Percentiles rank a stretch among this genome's conserved stretches.
Evolutionary conservation across 2,329 filamentous ascomycete genomes (phyloP).

Genomic region (Aurifilum marmelostoma): DNA sequence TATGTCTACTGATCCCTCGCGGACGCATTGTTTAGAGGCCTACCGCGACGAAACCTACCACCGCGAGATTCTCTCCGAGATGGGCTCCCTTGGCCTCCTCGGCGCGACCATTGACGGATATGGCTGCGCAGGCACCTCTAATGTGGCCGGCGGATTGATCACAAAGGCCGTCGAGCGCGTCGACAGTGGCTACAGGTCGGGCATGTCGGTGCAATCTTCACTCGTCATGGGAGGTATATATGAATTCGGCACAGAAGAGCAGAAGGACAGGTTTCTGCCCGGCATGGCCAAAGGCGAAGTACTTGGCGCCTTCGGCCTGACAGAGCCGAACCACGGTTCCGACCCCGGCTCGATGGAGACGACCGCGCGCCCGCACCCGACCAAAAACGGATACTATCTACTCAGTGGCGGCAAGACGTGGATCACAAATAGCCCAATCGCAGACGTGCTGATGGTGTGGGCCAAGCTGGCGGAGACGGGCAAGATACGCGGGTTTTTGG

Average conservation of each 20-base stretch:
- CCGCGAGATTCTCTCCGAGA: slow-evolving; percentile 77
- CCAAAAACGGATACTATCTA: slow-evolving; percentile 74
- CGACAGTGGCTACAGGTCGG: slow-evolving; percentile 83
- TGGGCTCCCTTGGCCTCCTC: slow-evolving; percentile 81
- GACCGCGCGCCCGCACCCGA: slow-evolving; percentile 73
- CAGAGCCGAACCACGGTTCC: slow-evolving; percentile 86
- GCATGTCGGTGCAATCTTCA: slow-evolving; percentile 87
- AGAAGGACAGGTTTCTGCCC: slow-evolving; percentile 79
- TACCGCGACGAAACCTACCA: slow-evolving; percentile 83
- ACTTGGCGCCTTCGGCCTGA: slow-evolving; percentile 81
- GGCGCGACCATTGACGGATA: slow-evolving; percentile 84
- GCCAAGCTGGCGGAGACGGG: slow-evolving; percentile 89
- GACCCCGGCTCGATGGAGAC: slow-evolving; percentile 88
- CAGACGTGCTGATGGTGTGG: slow-evolving; percentile 84
- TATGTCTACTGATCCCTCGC: neutral
- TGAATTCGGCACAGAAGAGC: slow-evolving; percentile 78
- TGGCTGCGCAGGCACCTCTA: slow-evolving; percentile 80
- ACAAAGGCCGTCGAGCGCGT: slow-evolving; percentile 85
- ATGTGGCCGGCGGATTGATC: slow-evolving; percentile 80
- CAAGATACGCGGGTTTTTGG: slow-evolving; percentile 90
- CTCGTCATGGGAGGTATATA: slow-evolving; percentile 85
- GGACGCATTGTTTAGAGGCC: slow-evolving; percentile 35
- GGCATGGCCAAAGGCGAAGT: slow-evolving; percentile 76
- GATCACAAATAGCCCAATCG: slow-evolving; percentile 90
- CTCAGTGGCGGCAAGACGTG: slow-evolving; percentile 82